Conservation (phyloP, 371 early-diverging fungal species). For the Apophysomyces trapeziformis region DNA sequence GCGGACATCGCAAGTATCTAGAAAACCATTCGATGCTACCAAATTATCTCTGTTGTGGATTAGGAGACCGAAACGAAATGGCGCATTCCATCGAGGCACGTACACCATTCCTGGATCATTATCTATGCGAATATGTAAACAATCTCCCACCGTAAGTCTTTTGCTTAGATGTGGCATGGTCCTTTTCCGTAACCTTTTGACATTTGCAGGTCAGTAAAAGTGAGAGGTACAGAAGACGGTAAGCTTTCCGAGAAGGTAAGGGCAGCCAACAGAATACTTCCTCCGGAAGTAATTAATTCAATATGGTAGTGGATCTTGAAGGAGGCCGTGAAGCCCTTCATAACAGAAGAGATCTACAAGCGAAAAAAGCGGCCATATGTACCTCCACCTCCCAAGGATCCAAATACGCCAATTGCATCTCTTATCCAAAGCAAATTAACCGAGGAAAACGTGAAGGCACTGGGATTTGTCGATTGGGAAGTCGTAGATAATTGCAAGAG, state of each 20-base stretch:
- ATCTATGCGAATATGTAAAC: conserved; percentile 30
- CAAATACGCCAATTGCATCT: neutral
- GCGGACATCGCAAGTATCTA: conserved; percentile 12
- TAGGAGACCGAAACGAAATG: conserved; percentile 35
- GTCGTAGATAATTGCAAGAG: conserved; percentile 5
- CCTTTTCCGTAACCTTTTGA: neutral
- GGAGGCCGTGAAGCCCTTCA: conserved; percentile 28
- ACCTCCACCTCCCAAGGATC: conserved; percentile 22
- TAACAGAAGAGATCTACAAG: conserved; percentile 27
- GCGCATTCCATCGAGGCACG: conserved; percentile 33
- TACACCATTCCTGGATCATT: conserved; percentile 31
- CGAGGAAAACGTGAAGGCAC: conserved; percentile 18
- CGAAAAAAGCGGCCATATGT: conserved; percentile 29
- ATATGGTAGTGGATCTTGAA: conserved; percentile 23
- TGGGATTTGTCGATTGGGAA: conserved; percentile 22
- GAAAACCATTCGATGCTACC: conserved; percentile 26
- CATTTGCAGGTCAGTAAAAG: conserved; percentile 21
- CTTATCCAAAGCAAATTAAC: conserved; percentile 17
- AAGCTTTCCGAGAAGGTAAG: conserved; percentile 23
- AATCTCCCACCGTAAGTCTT: conserved; percentile 23
- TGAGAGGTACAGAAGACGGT: conserved; percentile 19
- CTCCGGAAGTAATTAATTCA: neutral
- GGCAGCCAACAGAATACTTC: neutral
- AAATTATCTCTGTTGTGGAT: conserved; percentile 24
- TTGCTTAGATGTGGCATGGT: neutral